Base-by-base conservation (phyloP, 208 protist genomes). In the Endotrypanum monterogeii region DNA sequence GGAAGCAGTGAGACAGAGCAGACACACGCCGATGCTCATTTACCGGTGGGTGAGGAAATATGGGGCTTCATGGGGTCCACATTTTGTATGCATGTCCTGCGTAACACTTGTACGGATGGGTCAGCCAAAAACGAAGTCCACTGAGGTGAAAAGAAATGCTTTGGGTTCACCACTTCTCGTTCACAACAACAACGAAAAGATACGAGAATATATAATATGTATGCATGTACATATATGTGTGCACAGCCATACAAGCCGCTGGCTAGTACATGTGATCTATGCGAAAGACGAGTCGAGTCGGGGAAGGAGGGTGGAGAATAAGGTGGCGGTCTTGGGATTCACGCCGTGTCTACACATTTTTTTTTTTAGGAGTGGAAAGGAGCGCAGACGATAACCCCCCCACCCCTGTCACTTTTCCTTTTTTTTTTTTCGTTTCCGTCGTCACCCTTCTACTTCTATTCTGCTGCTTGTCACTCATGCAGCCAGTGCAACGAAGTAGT, bases 401-500 rank as follows among this genome's bases (percentile, higher is more conserved):
- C 18, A 11, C 44, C 44, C 44, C 44, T 48, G 5, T 11, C 44
- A 12, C 37, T 30, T 8, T 41, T 35, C 5, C 25, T 41, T 11
- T 28, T 37, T n/a, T 2, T 52, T 11, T 12, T 39, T 37, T 14
- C 32, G 16, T 28, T 30, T 8, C 54, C 30, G 14, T 35, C 55
- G 35, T 28, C 5, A 48, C 8, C 5, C 54, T 57, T 28, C 30
- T 46, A 30, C 35, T 63, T 3, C 35, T 46, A 8, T 37, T 65
- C 3, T 3, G 44, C 39, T 20, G 18, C n/a, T 18, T 54, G 1
- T 35, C 25, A 16, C n/a, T 55, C 55, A 79, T 18, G 55, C 69
- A 46, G 51, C 60, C 41, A 90, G 67, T 9, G 73, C 71, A 23
- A 82, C 41, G 83, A 93, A 93, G 69, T 87, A 89, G 18, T 85